Evolutionary conservation across 2,329 filamentous ascomycete species (phyloP).

Genomic region (Canariomyces notabilis): DNA sequence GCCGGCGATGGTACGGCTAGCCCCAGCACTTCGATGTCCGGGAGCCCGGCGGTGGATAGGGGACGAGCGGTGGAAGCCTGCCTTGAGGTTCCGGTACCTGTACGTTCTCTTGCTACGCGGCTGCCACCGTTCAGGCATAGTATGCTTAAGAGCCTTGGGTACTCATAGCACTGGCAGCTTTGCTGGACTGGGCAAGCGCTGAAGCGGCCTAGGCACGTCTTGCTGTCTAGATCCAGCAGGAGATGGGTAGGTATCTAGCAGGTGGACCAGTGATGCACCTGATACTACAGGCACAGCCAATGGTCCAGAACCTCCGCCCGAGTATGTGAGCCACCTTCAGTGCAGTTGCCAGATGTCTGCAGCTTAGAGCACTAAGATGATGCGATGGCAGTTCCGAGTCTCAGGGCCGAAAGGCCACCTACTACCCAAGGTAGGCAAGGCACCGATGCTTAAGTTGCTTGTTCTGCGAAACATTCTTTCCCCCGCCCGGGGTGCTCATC

Average conservation of each 20-base stretch:
- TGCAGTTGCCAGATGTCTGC: too few relatives aligned
- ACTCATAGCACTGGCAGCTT: too few relatives aligned
- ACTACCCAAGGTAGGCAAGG: too few relatives aligned
- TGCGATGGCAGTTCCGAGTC: too few relatives aligned
- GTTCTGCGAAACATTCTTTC: too few relatives aligned
- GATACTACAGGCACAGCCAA: too few relatives aligned
- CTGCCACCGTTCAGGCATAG: not conserved
- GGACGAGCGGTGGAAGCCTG: not conserved
- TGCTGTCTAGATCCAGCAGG: not conserved
- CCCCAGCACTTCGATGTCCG: not conserved
- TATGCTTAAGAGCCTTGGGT: not conserved
- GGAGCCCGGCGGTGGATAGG: not conserved
- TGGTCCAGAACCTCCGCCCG: too few relatives aligned
- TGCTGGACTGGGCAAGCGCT: not conserved
- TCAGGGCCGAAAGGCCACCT: too few relatives aligned
- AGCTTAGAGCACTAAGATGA: too few relatives aligned
- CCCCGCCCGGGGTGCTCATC: slow-evolving; percentile 10
- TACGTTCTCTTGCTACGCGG: not conserved
- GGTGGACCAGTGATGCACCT: too few relatives aligned
- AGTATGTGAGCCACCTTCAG: too few relatives aligned
- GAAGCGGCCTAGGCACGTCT: not conserved
- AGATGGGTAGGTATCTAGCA: not conserved
- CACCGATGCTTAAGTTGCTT: too few relatives aligned
- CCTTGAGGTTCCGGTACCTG: not conserved
- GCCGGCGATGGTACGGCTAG: not conserved